A percentile compares a stretch with the other conserved stretches of the same genome.
Conservation (phyloP, 169 alveolate genomes). For the Cyclospora cayetanensis region DNA sequence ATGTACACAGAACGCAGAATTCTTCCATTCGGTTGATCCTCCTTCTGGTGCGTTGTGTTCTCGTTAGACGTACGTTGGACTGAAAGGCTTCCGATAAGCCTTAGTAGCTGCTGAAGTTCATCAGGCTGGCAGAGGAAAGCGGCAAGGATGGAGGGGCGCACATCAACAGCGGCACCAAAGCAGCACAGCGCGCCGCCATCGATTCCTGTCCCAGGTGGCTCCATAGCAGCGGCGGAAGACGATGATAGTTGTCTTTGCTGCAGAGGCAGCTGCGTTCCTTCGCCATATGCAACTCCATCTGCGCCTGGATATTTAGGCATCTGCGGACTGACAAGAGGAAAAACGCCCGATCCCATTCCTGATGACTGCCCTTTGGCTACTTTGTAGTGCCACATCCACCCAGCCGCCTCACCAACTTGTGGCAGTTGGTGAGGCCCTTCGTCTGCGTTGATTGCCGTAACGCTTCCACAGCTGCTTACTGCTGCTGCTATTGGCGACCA, state of each 20-base stretch:
- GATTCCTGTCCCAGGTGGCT: neutral
- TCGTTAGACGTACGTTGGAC: neutral
- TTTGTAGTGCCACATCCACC: neutral
- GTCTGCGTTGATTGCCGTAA: neutral
- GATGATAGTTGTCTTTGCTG: neutral
- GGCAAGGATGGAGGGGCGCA: neutral
- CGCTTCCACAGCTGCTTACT: too few species aligned
- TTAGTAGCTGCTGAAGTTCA: neutral
- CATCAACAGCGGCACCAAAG: slow-evolving; percentile 11
- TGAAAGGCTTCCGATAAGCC: neutral
- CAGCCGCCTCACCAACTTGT: neutral
- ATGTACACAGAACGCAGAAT: neutral
- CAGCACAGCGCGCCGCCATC: neutral
- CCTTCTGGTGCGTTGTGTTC: neutral
- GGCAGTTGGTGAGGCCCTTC: neutral
- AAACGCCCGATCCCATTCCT: neutral
- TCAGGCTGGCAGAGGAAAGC: neutral
- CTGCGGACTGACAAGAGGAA: too few species aligned
- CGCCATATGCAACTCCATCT: too few species aligned
- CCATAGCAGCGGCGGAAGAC: neutral
- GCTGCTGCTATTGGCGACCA: too few species aligned
- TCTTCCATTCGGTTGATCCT: neutral
- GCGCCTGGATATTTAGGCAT: too few species aligned
- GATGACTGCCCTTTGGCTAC: neutral
- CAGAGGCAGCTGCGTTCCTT: neutral